Percentiles rank a stretch among this genome's conserved stretches.
phyloP scores from a whole-genome alignment of 2,329 filamentous ascomycete genomes.

The Neurospora sp. region DNA sequence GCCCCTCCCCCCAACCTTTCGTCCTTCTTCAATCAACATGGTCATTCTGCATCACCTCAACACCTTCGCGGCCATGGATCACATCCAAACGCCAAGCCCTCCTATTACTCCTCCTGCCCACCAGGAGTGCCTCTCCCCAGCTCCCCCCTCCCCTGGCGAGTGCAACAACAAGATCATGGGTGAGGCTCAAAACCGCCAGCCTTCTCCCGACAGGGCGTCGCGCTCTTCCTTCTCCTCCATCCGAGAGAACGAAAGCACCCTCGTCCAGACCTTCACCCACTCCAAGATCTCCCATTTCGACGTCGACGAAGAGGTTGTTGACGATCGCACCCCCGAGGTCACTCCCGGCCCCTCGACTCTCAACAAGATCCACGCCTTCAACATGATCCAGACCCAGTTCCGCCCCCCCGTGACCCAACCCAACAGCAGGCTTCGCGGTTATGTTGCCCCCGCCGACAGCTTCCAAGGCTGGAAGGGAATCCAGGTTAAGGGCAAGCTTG shows the following conservation, averaged over 20 bases:
- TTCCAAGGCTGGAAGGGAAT: constrained; percentile 56
- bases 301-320: constrained; percentile 37
- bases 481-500: constrained; percentile 45
- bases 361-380: constrained; percentile 14
- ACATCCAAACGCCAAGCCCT: constrained; percentile 7
- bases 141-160: background rate
- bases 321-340: constrained; percentile 36
- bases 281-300: constrained; percentile 53
- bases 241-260: constrained; percentile 46
- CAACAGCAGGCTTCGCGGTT: constrained; percentile 45
- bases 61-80: background rate
- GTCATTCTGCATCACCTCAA: background rate
- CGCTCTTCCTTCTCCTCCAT: constrained; percentile 54
- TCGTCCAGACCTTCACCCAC: constrained; percentile 53
- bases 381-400: constrained; percentile 37
- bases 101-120: constrained; percentile 5
- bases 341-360: constrained; percentile 15
- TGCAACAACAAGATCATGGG: constrained; percentile 20
- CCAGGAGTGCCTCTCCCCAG: constrained; percentile 8
- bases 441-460: constrained; percentile 46
- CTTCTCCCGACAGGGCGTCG: constrained; percentile 26
- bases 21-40: background rate
- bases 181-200: constrained; percentile 10
- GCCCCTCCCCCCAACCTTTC: constrained; percentile 2
- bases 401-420: constrained; percentile 44